A percentile compares a stretch with the other conserved stretches of the same genome.
Conservation (phyloP, 108 stramenopile genomes). For the Cyclostephanos tholiformis region DNA sequence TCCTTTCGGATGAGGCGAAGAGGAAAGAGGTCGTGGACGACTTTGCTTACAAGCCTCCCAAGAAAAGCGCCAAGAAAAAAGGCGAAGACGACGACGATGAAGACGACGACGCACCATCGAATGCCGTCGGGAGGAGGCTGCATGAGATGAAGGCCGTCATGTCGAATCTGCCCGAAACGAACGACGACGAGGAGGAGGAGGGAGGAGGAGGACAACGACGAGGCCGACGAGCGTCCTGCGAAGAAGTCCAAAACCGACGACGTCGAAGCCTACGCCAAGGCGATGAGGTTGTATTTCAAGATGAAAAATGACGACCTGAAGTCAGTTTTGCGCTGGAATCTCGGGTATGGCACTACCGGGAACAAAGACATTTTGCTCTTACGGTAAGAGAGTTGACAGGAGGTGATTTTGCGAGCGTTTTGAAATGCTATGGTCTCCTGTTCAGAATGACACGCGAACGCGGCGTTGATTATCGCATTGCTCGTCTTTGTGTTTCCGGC, state of each 20-base stretch:
- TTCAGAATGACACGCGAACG: too few relatives aligned
- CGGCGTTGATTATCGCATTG: neutral
- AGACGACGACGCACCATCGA: conserved; percentile 7
- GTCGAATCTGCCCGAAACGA: conserved; percentile 11
- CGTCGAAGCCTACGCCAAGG: conserved; percentile 29
- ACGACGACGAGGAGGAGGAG: conserved; percentile 27
- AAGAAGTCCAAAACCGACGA: conserved; percentile 54
- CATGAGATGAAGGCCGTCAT: conserved; percentile 13
- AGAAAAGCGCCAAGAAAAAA: conserved; percentile 26
- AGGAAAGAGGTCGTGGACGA: conserved; percentile 36
- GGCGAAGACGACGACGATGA: conserved; percentile 21
- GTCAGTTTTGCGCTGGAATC: conserved; percentile 76
- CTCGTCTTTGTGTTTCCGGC: too few relatives aligned
- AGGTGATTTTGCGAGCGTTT: too few relatives aligned
- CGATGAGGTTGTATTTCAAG: conserved; percentile 47
- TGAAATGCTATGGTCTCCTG: too few relatives aligned
- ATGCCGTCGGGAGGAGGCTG: conserved; percentile 22
- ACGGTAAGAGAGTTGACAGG: conserved; percentile 19
- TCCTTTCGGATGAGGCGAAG: conserved; percentile 31
- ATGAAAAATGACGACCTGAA: conserved; percentile 64
- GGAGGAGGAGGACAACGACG: conserved; percentile 12
- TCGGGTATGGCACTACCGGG: conserved; percentile 58
- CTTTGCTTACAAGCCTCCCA: conserved; percentile 26
- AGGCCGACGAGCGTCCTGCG: conserved; percentile 36
- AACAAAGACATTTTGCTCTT: conserved; percentile 67